These are phyloP conservation scores for Aspergillus nidulans DNA, from an alignment of 495 filamentous ascomycete genomes.

Conservation along the genomic window DNA sequence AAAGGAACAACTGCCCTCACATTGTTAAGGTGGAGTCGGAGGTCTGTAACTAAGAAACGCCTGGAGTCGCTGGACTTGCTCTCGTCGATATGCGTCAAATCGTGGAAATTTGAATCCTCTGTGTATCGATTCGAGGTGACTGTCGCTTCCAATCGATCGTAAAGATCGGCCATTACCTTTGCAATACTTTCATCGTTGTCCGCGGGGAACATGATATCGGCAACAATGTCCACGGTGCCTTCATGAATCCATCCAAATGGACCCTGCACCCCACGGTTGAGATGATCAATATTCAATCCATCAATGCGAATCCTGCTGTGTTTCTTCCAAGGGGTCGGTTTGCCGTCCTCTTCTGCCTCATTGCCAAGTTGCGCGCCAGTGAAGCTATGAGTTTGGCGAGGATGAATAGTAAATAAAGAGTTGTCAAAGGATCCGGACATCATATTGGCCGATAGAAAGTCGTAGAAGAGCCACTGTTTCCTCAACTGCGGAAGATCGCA, in stretches of 20 bases:
- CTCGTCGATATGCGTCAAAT: conserved; percentile 12
- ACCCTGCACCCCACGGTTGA: conserved; percentile 89
- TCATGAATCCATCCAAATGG: conserved; percentile 98
- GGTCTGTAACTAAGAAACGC: conserved; percentile 80
- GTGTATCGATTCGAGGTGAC: conserved; percentile 65
- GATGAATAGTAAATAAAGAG: conserved; percentile 95
- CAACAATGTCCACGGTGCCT: conserved; percentile 93
- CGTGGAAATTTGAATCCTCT: conserved; percentile 17
- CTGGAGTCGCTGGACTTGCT: conserved; percentile 43
- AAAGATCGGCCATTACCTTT: conserved; percentile 90
- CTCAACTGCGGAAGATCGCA: conserved; percentile 89
- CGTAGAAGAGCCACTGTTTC: conserved; percentile 97
- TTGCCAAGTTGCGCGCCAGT: conserved; percentile 53
- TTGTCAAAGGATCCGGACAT: conserved; percentile 96
- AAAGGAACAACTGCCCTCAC: conserved; percentile 87
- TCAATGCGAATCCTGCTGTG: conserved; percentile 87
- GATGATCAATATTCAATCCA: conserved; percentile 88
- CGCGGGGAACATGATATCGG: conserved; percentile 86
- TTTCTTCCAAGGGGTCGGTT: conserved; percentile 75
- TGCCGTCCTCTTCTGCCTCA: conserved; percentile 47
- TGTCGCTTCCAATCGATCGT: conserved; percentile 88
- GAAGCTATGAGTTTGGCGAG: conserved; percentile 75
- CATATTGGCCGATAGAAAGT: conserved; percentile 89
- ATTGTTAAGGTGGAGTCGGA: conserved; percentile 86
- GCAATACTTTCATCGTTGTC: conserved; percentile 82